Evolutionary conservation across 106 monocot genomes (phyloP).

Genomic region (Dendrobium huoshanense): DNA sequence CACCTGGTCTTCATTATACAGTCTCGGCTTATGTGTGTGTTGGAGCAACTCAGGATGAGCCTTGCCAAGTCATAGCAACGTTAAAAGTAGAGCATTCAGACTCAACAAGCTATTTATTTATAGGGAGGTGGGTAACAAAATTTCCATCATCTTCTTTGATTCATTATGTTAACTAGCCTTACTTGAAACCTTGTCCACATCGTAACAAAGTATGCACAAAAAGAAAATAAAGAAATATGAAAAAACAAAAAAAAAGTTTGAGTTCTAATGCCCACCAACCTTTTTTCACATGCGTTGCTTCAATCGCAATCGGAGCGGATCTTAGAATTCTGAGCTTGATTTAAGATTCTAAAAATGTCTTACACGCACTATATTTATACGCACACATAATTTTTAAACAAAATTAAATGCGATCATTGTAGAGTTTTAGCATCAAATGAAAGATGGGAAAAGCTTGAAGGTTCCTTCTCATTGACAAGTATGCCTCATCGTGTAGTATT

Average conservation of each 20-base stretch:
- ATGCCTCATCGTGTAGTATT: slow-evolving; percentile 29
- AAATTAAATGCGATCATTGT: not conserved
- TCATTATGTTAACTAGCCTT: not conserved
- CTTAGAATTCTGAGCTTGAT: not conserved
- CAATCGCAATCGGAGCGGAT: not conserved
- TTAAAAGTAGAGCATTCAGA: slow-evolving; percentile 25
- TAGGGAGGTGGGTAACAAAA: slow-evolving; percentile 26
- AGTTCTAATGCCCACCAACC: not conserved
- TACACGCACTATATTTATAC: too few species aligned
- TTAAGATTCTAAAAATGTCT: not conserved
- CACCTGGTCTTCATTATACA: slow-evolving; percentile 15
- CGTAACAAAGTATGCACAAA: not conserved
- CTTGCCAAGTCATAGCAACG: slow-evolving; percentile 30
- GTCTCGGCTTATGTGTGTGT: slow-evolving; percentile 29
- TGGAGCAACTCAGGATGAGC: slow-evolving; percentile 14
- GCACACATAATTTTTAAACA: not conserved
- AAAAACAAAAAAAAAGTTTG: not conserved
- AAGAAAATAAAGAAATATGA: not conserved
- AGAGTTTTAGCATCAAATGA: slow-evolving; percentile 27
- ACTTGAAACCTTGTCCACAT: not conserved
- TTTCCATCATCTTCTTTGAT: not conserved
- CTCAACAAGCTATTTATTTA: slow-evolving; percentile 20
- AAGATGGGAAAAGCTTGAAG: slow-evolving; percentile 37
- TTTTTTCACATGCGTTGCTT: not conserved
- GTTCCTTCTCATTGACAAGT: slow-evolving; percentile 22